Conservation (phyloP, 768 basidiomycete species). For the Rhodotorula toruloides region DNA sequence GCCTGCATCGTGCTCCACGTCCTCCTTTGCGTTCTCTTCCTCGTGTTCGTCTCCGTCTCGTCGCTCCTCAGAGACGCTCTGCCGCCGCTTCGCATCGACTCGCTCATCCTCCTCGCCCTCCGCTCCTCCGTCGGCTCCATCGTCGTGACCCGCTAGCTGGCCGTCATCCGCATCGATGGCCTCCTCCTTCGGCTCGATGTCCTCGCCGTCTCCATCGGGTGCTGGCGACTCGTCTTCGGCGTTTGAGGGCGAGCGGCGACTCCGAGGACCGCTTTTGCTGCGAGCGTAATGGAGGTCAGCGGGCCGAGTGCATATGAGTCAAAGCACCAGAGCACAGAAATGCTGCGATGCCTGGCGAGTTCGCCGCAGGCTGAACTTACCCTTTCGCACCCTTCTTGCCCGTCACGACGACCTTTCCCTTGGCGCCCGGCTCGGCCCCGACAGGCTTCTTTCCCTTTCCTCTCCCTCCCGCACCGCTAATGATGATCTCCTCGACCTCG, state of each 20-base stretch:
- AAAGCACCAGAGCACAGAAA: background rate
- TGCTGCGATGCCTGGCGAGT: no score
- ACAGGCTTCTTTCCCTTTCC: slow-evolving; percentile 1
- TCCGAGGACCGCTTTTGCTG: slow-evolving; percentile 2
- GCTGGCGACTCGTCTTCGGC: background rate
- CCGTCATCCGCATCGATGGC: background rate
- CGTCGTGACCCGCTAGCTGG: background rate
- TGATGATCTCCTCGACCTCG: background rate
- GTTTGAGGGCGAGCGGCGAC: slow-evolving; percentile 5
- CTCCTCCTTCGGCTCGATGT: background rate
- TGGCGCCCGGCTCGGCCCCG: background rate
- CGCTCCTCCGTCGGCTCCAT: background rate
- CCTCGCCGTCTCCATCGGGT: background rate
- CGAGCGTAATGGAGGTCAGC: background rate
- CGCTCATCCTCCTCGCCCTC: background rate
- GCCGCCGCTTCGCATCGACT: background rate
- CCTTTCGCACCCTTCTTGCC: slow-evolving; percentile 1
- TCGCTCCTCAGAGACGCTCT: no score
- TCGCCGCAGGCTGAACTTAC: background rate
- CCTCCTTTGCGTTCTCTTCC: background rate
- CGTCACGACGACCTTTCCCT: background rate
- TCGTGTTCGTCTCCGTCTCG: background rate
- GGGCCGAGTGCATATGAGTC: background rate
- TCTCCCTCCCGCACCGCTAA: background rate
- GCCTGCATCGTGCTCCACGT: background rate